phyloP scores from a whole-genome alignment of 2,329 filamentous ascomycete genomes.

The Daldinia eschscholtzii region DNA sequence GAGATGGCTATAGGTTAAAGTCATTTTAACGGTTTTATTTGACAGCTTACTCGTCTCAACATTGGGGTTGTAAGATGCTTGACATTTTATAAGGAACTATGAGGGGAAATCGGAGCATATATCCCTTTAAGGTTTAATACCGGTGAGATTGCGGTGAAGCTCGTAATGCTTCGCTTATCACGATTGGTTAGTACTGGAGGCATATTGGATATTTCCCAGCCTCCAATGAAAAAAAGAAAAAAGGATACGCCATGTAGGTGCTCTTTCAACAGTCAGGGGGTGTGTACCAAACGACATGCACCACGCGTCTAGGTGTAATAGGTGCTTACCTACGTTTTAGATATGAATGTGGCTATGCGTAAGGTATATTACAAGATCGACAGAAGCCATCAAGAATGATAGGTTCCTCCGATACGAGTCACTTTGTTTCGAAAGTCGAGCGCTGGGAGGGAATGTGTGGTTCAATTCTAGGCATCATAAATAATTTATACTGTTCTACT shows the following conservation, averaged over 20 bases:
- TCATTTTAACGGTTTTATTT: constrained; percentile 30
- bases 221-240: background rate
- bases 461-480: too few relatives aligned
- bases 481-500: too few relatives aligned
- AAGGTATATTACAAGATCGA: background rate
- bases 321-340: background rate
- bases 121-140: background rate
- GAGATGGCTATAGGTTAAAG: constrained; percentile 27
- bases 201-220: background rate
- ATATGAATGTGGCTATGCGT: background rate
- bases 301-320: background rate
- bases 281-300: too few relatives aligned
- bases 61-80: background rate
- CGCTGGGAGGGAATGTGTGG: too few relatives aligned
- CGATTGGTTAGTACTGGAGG: background rate
- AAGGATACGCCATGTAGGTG: too few relatives aligned
- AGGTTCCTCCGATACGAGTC: too few relatives aligned
- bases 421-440: background rate
- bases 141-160: background rate
- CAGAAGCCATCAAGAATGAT: background rate
- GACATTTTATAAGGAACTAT: background rate
- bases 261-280: too few relatives aligned
- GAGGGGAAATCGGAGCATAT: background rate
- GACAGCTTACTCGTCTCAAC: background rate
- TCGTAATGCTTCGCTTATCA: background rate